Conservation (phyloP, 164 flowering plant genomes). For the Macadamia tetraphylla region DNA sequence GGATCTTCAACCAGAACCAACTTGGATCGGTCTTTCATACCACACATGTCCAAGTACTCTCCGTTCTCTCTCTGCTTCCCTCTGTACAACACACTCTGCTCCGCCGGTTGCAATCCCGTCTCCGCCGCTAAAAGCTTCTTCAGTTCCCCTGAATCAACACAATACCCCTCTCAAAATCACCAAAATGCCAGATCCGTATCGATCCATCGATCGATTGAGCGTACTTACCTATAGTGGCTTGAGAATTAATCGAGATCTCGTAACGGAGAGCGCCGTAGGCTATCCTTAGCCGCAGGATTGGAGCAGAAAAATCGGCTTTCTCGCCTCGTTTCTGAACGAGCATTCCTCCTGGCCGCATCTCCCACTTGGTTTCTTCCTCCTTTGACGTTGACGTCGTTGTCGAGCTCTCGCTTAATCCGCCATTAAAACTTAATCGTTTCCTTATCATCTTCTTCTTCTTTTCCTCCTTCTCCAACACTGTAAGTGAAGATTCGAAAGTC, state of each 20-base stretch:
- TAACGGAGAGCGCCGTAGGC: constrained; percentile 38
- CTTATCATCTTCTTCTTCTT: constrained; percentile 18
- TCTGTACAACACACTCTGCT: constrained; percentile 47
- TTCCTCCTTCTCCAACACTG: too few species aligned
- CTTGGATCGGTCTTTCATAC: constrained; percentile 63
- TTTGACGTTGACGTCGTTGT: constrained; percentile 7
- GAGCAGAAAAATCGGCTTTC: constrained; percentile 15
- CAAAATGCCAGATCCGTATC: background rate
- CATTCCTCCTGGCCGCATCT: constrained; percentile 76
- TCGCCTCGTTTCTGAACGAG: constrained; percentile 51
- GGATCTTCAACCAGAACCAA: constrained; percentile 59
- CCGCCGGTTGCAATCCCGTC: constrained; percentile 56
- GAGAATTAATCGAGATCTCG: constrained; percentile 49
- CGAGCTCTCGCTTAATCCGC: constrained; percentile 15
- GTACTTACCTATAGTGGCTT: constrained; percentile 56
- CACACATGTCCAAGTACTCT: constrained; percentile 49
- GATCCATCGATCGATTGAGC: background rate
- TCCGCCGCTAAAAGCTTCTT: constrained; percentile 54
- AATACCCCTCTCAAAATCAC: background rate
- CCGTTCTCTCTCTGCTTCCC: constrained; percentile 57
- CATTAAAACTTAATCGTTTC: constrained; percentile 16
- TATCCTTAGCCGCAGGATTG: constrained; percentile 33
- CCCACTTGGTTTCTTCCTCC: constrained; percentile 43
- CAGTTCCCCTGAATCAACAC: constrained; percentile 48
- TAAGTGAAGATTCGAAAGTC: background rate